phyloP scores from a whole-genome alignment of 139 green algal genomes.

The Helicosporidium sp. region DNA sequence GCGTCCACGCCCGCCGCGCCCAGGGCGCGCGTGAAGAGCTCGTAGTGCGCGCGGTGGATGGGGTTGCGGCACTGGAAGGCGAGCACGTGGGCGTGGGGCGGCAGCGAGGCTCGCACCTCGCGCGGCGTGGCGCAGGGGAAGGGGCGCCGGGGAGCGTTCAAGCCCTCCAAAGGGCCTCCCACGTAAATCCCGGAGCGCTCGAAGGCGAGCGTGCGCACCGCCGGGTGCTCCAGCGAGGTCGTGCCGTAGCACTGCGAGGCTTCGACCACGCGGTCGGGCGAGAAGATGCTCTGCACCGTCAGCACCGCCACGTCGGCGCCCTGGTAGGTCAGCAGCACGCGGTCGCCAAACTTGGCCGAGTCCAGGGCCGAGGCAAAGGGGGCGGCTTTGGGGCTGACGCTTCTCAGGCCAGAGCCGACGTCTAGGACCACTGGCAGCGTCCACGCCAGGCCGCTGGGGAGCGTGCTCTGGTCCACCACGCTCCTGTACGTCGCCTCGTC shows the following conservation, averaged over 20 bases:
- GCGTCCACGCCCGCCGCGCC: conserved; percentile 51
- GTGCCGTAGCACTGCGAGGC: conserved; percentile 67
- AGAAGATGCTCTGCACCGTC: conserved; percentile 61
- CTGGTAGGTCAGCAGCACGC: conserved; percentile 69
- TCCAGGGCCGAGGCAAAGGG: conserved; percentile 57
- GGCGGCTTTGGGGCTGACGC: too few relatives aligned
- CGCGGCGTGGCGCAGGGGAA: conserved; percentile 61
- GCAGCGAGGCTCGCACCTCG: conserved; percentile 40
- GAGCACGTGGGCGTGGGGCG: conserved; percentile 53
- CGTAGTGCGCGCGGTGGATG: conserved; percentile 80
- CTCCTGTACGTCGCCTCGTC: conserved; percentile 53
- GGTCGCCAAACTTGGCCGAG: conserved; percentile 39
- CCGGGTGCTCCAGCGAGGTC: conserved; percentile 75
- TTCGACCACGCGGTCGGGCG: conserved; percentile 54
- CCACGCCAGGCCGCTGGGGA: conserved; percentile 48
- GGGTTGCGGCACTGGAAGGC: conserved; percentile 91
- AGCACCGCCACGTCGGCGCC: conserved; percentile 49
- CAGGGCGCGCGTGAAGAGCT: conserved; percentile 76
- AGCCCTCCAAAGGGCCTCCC: conserved; percentile 41
- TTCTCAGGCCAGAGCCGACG: too few relatives aligned
- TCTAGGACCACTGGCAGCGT: conserved; percentile 80
- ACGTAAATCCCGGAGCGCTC: conserved; percentile 59
- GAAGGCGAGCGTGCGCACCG: conserved; percentile 73
- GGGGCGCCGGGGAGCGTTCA: conserved; percentile 56
- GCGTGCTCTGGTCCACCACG: conserved; percentile 54